Evolutionary conservation across 2,329 filamentous ascomycete genomes (phyloP).

Genomic region (Stagonosporopsis rhizophila): DNA sequence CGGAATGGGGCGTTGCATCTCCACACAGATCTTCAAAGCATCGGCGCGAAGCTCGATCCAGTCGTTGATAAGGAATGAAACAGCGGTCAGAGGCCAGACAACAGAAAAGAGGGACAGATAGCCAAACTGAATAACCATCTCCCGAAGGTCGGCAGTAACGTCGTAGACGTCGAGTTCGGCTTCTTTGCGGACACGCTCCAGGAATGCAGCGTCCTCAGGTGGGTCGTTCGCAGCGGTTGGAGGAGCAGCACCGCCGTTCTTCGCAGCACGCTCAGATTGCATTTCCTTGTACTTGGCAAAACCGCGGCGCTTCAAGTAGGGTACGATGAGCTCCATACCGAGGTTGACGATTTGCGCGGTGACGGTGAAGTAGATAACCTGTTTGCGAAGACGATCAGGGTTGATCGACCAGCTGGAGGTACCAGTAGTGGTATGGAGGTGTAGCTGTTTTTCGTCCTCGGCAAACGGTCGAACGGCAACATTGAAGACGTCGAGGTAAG

Average conservation of each 20-base stretch:
- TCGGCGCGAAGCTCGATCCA: slow-evolving; percentile 95
- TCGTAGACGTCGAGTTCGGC: slow-evolving; percentile 85
- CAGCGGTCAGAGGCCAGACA: slow-evolving; percentile 90
- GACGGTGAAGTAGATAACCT: slow-evolving; percentile 95
- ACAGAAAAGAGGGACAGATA: slow-evolving; percentile 92
- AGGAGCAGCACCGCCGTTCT: slow-evolving; percentile 61
- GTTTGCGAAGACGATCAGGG: slow-evolving; percentile 79
- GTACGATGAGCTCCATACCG: slow-evolving; percentile 81
- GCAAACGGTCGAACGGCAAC: slow-evolving; percentile 76
- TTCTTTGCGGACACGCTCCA: slow-evolving; percentile 82
- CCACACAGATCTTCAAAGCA: slow-evolving; percentile 89
- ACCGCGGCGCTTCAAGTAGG: slow-evolving; percentile 80
- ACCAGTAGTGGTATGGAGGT: slow-evolving; percentile 54
- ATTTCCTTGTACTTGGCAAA: slow-evolving; percentile 81
- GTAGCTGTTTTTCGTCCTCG: slow-evolving; percentile 74
- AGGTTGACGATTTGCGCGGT: slow-evolving; percentile 92
- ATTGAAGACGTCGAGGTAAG: slow-evolving; percentile 84
- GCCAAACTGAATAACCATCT: slow-evolving; percentile 69
- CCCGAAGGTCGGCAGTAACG: slow-evolving; percentile 86
- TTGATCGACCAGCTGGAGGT: slow-evolving; percentile 76
- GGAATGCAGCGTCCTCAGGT: slow-evolving; percentile 79
- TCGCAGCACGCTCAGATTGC: slow-evolving; percentile 65
- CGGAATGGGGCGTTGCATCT: slow-evolving; percentile 87
- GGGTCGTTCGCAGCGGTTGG: slow-evolving; percentile 66
- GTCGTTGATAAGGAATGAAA: slow-evolving; percentile 92